phyloP scores from a whole-genome alignment of 1,139 yeast species.

The Suhomyces guaymorum region DNA sequence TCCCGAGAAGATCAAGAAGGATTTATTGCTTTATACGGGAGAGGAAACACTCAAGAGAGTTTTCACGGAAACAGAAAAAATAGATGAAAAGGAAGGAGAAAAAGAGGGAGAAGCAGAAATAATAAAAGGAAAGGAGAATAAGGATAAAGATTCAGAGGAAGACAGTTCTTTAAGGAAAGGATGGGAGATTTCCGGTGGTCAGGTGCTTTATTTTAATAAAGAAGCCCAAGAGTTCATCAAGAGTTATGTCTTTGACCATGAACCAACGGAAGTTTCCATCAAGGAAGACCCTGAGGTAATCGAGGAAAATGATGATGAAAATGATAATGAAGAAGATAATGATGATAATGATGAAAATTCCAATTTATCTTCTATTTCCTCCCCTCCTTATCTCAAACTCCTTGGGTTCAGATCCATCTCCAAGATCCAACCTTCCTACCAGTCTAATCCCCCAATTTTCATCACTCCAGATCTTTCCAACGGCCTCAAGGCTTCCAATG shows the following conservation, averaged over 20 bases:
- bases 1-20: slow-evolving; percentile 50
- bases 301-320: slow-evolving; percentile 21
- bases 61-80: slow-evolving; percentile 41
- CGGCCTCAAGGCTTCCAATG: slow-evolving; percentile 29
- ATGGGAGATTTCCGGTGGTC: slow-evolving; percentile 27
- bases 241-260: slow-evolving; percentile 40
- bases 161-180: slow-evolving; percentile 26
- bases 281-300: not conserved
- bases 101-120: no score
- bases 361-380: slow-evolving; percentile 20
- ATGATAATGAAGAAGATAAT: no score
- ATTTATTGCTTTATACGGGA: slow-evolving; percentile 45
- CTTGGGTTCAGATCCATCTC: slow-evolving; percentile 62
- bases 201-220: slow-evolving; percentile 28
- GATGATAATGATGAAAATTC: no score
- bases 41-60: slow-evolving; percentile 57
- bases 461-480: slow-evolving; percentile 47
- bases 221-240: slow-evolving; percentile 34
- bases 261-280: slow-evolving; percentile 11
- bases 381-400: slow-evolving; percentile 49
- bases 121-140: no score
- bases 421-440: slow-evolving; percentile 51
- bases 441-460: slow-evolving; percentile 57
- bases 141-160: no score
- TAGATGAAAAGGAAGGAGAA: no score